Evolutionary conservation across 2,329 filamentous ascomycete genomes (phyloP).

Genomic region (Cordyceps fumosorosea): DNA sequence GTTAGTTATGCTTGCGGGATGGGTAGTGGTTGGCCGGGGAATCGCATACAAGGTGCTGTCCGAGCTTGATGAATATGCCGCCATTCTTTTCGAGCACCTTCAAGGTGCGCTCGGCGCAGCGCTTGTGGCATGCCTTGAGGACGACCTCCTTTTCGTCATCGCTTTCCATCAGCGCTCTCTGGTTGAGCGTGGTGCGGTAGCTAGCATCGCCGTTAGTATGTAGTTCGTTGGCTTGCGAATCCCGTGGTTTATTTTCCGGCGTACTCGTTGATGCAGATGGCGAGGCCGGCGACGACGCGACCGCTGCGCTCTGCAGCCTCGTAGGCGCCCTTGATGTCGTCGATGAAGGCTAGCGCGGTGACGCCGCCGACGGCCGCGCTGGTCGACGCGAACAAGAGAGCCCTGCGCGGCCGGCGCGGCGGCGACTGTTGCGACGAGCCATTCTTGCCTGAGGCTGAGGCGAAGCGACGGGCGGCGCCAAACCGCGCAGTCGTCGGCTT

Average conservation of each 20-base stretch:
- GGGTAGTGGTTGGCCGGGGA: not conserved
- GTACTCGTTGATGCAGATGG: constrained; percentile 84
- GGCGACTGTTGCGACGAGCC: constrained; percentile 19
- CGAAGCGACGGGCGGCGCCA: constrained; percentile 23
- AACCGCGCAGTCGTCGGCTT: constrained; percentile 21
- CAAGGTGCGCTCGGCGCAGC: constrained; percentile 84
- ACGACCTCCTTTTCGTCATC: constrained; percentile 58
- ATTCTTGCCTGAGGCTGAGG: constrained; percentile 19
- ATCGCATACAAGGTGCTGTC: constrained; percentile 70
- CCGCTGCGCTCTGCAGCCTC: constrained; percentile 70
- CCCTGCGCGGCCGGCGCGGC: constrained; percentile 21
- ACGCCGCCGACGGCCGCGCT: constrained; percentile 44
- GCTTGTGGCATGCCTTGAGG: constrained; percentile 79
- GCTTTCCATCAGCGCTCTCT: constrained; percentile 54
- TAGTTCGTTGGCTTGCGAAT: not conserved
- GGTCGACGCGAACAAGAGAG: constrained; percentile 43
- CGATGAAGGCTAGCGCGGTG: constrained; percentile 48
- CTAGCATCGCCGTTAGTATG: constrained; percentile 36
- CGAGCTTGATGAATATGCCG: constrained; percentile 96
- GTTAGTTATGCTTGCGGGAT: constrained; percentile 19
- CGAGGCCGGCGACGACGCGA: constrained; percentile 67
- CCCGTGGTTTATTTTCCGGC: constrained; percentile 12
- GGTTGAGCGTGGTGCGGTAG: constrained; percentile 79
- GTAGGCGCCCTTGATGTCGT: constrained; percentile 71
- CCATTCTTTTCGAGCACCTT: constrained; percentile 89